A percentile compares a stretch with the other conserved stretches of the same genome.
Conservation (phyloP, 73 alveolate genomes). For the Paramecium primaurelia region DNA sequence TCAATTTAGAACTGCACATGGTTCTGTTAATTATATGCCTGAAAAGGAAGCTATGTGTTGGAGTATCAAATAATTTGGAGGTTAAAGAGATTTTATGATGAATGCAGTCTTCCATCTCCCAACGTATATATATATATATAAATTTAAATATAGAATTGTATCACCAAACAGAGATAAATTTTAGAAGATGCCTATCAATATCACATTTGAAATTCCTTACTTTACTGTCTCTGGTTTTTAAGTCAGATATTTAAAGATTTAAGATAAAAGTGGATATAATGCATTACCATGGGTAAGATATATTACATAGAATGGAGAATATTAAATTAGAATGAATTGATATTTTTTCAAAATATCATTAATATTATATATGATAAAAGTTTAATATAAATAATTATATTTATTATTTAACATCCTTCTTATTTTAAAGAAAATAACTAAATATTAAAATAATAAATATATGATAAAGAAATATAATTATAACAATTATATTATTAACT, state of each 20-base stretch:
- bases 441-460: background rate
- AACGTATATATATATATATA: constrained; percentile 30
- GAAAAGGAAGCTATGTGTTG: constrained; percentile 94
- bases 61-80: constrained; percentile 97
- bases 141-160: background rate
- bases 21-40: constrained; percentile 90
- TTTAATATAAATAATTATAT: constrained; percentile 55
- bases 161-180: constrained; percentile 76
- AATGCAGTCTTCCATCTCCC: constrained; percentile 97
- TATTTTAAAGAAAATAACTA: background rate
- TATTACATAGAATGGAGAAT: constrained; percentile 60
- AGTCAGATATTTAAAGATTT: constrained; percentile 96
- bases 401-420: too few relatives aligned
- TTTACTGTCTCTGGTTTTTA: constrained; percentile 94
- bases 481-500: background rate
- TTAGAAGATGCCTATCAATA: constrained; percentile 85
- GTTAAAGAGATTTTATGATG: constrained; percentile 96
- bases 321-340: constrained; percentile 61
- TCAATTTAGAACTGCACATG: constrained; percentile 88
- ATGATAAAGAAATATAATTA: too few relatives aligned
- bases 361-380: constrained; percentile 37
- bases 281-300: constrained; percentile 85
- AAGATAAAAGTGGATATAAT: constrained; percentile 96
- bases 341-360: background rate
- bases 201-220: constrained; percentile 97